Percentiles rank a stretch among this genome's conserved stretches.
phyloP scores from a whole-genome alignment of 768 basidiomycete genomes.

The Phaeotremella fagi region DNA sequence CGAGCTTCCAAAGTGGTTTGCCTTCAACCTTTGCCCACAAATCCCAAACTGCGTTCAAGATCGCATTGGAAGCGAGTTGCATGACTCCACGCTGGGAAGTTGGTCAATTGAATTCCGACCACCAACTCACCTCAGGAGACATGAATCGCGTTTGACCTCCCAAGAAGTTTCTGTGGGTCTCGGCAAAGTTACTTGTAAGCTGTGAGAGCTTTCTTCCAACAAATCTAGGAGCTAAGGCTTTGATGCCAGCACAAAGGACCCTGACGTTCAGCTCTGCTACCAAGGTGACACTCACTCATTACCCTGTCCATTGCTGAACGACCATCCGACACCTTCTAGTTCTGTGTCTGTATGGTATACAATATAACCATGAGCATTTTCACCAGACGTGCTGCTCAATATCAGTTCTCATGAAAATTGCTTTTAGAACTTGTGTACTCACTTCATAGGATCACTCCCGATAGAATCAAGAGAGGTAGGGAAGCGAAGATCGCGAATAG shows the following conservation, averaged over 20 bases:
- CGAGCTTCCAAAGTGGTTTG: conserved; percentile 85
- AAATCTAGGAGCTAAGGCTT: conserved; percentile 23
- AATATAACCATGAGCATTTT: conserved; percentile 27
- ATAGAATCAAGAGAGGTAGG: conserved; percentile 26
- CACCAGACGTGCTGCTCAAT: conserved; percentile 11
- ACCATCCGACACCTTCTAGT: conserved; percentile 23
- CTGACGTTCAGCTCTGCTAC: conserved; percentile 1
- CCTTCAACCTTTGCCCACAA: conserved; percentile 52
- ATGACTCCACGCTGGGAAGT: conserved; percentile 29
- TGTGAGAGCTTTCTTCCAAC: conserved; percentile 22
- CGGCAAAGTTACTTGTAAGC: conserved; percentile 17
- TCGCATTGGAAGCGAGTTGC: conserved; percentile 45
- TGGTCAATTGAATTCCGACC: background rate
- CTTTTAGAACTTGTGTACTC: no score
- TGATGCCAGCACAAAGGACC: conserved; percentile 25
- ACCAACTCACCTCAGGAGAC: conserved; percentile 21
- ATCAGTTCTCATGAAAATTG: background rate
- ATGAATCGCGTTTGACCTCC: conserved; percentile 30
- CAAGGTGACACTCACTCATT: conserved; percentile 22
- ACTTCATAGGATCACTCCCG: conserved; percentile 31
- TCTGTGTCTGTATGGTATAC: conserved; percentile 24
- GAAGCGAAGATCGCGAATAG: conserved; percentile 25
- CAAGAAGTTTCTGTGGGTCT: conserved; percentile 22
- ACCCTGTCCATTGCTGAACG: conserved; percentile 32
- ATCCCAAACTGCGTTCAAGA: conserved; percentile 88